A percentile compares a stretch with the other conserved stretches of the same genome.
These are phyloP conservation scores for Ascochyta rabiei DNA, from an alignment of 2,329 filamentous ascomycete genomes.

Conservation along the genomic window DNA sequence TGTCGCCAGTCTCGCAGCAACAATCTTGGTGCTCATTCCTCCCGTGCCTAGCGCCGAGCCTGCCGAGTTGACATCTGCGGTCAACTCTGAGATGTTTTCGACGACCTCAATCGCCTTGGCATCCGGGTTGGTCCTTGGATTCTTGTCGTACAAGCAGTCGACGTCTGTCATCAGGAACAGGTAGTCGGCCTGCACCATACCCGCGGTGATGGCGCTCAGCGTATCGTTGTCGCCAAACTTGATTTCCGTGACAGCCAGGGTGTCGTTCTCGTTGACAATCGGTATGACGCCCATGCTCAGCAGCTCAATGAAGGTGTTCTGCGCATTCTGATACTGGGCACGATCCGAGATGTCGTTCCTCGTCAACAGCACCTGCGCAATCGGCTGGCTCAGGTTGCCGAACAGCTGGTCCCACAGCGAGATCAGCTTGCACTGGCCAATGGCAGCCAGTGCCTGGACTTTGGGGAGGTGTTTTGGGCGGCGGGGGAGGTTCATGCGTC, in stretches of 20 bases:
- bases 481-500: conserved; percentile 85
- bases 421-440: conserved; percentile 94
- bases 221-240: conserved; percentile 99
- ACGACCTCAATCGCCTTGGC: conserved; percentile 91
- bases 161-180: conserved; percentile 99
- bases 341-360: conserved; percentile 96
- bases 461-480: conserved; percentile 89
- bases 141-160: conserved; percentile 96
- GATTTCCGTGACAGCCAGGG: conserved; percentile 94
- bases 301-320: conserved; percentile 90
- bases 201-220: conserved; percentile 91
- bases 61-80: conserved; percentile 88
- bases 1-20: conserved; percentile 88
- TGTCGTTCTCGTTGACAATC: conserved; percentile 99
- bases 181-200: conserved; percentile 96
- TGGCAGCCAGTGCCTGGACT: conserved; percentile 91
- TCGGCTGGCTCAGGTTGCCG: conserved; percentile 82
- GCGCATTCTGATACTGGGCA: conserved; percentile 93
- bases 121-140: conserved; percentile 83
- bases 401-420: conserved; percentile 95
- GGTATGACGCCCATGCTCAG: conserved; percentile 95
- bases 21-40: conserved; percentile 97
- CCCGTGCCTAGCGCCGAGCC: conserved; percentile 91
- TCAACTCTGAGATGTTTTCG: conserved; percentile 80
- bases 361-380: conserved; percentile 93